Percentiles rank a stretch among this genome's conserved stretches.
Evolutionary conservation across 192 early-diverging fungal genomes (phyloP).

Genomic region (Jimgerdemannia flammicorona): DNA sequence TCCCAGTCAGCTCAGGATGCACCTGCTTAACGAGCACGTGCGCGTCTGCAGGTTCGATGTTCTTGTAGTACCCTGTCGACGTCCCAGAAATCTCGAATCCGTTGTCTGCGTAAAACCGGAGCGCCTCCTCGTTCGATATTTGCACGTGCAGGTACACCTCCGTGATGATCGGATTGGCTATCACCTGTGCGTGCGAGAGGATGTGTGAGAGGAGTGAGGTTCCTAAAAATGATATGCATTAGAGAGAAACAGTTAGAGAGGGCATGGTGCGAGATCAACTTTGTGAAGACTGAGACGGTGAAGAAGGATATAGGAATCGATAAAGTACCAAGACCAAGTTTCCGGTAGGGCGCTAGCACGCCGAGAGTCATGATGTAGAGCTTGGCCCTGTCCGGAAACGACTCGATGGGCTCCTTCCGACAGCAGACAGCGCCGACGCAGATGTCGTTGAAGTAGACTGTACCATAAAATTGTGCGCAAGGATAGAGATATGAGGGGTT

Average conservation of each 20-base stretch:
- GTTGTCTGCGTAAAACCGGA: constrained; percentile 77
- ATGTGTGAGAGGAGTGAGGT: constrained; percentile 45
- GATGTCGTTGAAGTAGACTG: constrained; percentile 62
- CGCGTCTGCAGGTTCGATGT: constrained; percentile 81
- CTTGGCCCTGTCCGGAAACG: constrained; percentile 23
- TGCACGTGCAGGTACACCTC: constrained; percentile 85
- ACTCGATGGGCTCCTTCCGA: constrained; percentile 58
- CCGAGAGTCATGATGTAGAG: constrained; percentile 95
- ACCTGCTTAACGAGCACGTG: constrained; percentile 53
- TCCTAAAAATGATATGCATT: too few species aligned
- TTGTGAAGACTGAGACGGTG: too few species aligned
- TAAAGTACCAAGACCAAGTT: constrained; percentile 64
- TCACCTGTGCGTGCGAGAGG: constrained; percentile 37
- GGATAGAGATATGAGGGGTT: not conserved
- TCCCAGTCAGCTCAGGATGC: not conserved
- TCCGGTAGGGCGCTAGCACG: constrained; percentile 78
- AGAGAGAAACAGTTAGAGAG: too few species aligned
- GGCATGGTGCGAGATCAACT: too few species aligned
- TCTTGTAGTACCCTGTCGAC: constrained; percentile 77
- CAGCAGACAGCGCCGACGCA: constrained; percentile 87
- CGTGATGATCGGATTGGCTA: constrained; percentile 42
- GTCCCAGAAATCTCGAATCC: constrained; percentile 62
- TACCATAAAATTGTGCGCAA: not conserved
- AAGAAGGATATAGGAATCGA: too few species aligned
- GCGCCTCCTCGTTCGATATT: constrained; percentile 71